A percentile compares a stretch with the other conserved stretches of the same genome.
Evolutionary conservation across 495 filamentous ascomycete genomes (phyloP).

Genomic region (Penicillium canescens): DNA sequence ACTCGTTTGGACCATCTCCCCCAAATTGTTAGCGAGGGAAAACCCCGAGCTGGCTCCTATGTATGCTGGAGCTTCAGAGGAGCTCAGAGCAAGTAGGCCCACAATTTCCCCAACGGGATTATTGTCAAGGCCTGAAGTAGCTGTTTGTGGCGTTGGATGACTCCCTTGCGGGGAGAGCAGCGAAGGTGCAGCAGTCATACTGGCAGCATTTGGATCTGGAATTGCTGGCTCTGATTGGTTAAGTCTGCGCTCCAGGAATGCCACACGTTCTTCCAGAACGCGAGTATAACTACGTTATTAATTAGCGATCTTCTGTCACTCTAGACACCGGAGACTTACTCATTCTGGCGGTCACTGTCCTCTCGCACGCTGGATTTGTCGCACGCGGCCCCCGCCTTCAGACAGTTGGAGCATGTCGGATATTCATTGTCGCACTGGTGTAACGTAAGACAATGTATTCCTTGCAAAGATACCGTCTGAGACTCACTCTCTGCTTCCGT

Average conservation of each 20-base stretch:
- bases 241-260: slow-evolving; percentile 44
- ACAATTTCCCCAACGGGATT: slow-evolving; percentile 53
- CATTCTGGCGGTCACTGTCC: slow-evolving; percentile 44
- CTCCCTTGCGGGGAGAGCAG: slow-evolving; percentile 27
- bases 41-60: slow-evolving; percentile 55
- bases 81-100: slow-evolving; percentile 50
- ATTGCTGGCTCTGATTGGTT: slow-evolving; percentile 20
- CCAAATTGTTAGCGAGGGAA: slow-evolving; percentile 47
- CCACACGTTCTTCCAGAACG: slow-evolving; percentile 48
- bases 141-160: slow-evolving; percentile 21
- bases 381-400: slow-evolving; percentile 47
- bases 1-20: slow-evolving; percentile 55
- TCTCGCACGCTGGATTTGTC: slow-evolving; percentile 48
- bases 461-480: not conserved
- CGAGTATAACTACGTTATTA: slow-evolving; percentile 40
- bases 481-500: slow-evolving; percentile 48
- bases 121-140: slow-evolving; percentile 31
- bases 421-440: slow-evolving; percentile 45
- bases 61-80: slow-evolving; percentile 50
- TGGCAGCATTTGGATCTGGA: slow-evolving; percentile 10
- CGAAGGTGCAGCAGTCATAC: slow-evolving; percentile 19
- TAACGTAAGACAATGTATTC: not conserved
- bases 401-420: slow-evolving; percentile 52
- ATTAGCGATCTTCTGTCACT: not conserved
- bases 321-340: slow-evolving; percentile 24